Evolutionary conservation across 768 basidiomycete genomes (phyloP).

Genomic region (Pulveroboletus sp.): DNA sequence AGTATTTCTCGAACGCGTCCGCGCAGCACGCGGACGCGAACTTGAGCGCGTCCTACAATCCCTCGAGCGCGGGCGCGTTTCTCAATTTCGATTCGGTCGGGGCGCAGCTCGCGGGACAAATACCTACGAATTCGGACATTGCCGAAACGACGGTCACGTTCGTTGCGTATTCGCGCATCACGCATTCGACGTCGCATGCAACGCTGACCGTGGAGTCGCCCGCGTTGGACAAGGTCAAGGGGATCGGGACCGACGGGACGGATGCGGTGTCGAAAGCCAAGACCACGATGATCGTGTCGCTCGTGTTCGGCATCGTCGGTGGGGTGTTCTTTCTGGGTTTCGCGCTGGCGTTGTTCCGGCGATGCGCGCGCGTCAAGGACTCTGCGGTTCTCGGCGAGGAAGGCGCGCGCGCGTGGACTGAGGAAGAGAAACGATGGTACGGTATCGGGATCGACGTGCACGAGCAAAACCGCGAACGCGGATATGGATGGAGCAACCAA

Average conservation of each 20-base stretch:
- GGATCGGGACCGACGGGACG: slow-evolving; percentile 29
- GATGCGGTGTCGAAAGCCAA: slow-evolving; percentile 43
- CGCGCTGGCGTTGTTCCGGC: slow-evolving; percentile 52
- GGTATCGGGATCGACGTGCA: slow-evolving; percentile 40
- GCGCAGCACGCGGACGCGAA: slow-evolving; percentile 43
- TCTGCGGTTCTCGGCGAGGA: slow-evolving; percentile 58
- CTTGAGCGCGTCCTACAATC: slow-evolving; percentile 54
- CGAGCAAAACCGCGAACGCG: slow-evolving; percentile 15
- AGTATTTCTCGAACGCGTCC: slow-evolving; percentile 51
- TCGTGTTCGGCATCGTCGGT: slow-evolving; percentile 62
- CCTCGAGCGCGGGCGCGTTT: slow-evolving; percentile 44
- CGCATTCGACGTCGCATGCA: slow-evolving; percentile 70
- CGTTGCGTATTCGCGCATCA: slow-evolving; percentile 61
- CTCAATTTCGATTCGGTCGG: slow-evolving; percentile 47
- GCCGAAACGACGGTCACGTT: slow-evolving; percentile 52
- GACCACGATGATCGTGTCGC: slow-evolving; percentile 54
- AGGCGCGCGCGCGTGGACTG: slow-evolving; percentile 53
- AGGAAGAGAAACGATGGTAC: slow-evolving; percentile 68
- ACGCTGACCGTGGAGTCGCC: slow-evolving; percentile 48
- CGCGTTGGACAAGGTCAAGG: slow-evolving; percentile 37
- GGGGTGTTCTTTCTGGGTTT: slow-evolving; percentile 52
- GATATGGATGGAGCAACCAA: slow-evolving; percentile 32
- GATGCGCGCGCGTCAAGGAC: slow-evolving; percentile 56
- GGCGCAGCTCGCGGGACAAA: slow-evolving; percentile 49
- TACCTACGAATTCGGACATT: slow-evolving; percentile 45